phyloP scores from a whole-genome alignment of 352 stramenopile species.

The Phytopythium helicoides region DNA sequence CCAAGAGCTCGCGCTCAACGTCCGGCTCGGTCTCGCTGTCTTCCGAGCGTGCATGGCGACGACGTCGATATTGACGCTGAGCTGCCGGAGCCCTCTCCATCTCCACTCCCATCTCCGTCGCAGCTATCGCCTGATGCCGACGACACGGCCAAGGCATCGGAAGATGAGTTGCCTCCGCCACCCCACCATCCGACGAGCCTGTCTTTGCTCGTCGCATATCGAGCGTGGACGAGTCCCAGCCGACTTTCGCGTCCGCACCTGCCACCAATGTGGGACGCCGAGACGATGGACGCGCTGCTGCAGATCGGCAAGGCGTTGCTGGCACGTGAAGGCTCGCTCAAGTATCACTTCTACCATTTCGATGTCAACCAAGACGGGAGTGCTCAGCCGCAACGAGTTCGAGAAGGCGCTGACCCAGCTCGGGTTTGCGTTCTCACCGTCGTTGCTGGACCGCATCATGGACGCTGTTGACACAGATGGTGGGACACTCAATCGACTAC shows the following conservation, averaged over 20 bases:
- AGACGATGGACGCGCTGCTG: constrained; percentile 80
- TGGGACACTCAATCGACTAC: constrained; percentile 89
- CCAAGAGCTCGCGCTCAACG: constrained; percentile 10
- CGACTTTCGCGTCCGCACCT: constrained; percentile 51
- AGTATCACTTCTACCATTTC: constrained; percentile 85
- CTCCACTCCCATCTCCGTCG: neutral
- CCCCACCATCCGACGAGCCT: constrained; percentile 11
- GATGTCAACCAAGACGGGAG: constrained; percentile 84
- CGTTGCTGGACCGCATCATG: constrained; percentile 77
- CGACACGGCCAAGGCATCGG: constrained; percentile 3
- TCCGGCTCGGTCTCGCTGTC: constrained; percentile 7
- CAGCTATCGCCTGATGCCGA: neutral
- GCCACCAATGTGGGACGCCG: constrained; percentile 68
- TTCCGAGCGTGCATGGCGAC: constrained; percentile 3
- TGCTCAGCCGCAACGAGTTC: constrained; percentile 77
- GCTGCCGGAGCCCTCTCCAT: constrained; percentile 5
- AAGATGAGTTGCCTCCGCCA: neutral
- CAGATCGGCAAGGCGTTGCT: constrained; percentile 81
- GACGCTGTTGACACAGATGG: constrained; percentile 85
- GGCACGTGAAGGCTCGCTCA: constrained; percentile 58
- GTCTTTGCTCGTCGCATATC: constrained; percentile 56
- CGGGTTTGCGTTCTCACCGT: constrained; percentile 52
- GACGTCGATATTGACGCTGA: constrained; percentile 1
- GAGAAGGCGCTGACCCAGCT: constrained; percentile 65
- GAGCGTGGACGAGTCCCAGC: constrained; percentile 47